Conservation (phyloP, 2,329 filamentous ascomycete genomes). For the Talaromyces atroroseus region DNA sequence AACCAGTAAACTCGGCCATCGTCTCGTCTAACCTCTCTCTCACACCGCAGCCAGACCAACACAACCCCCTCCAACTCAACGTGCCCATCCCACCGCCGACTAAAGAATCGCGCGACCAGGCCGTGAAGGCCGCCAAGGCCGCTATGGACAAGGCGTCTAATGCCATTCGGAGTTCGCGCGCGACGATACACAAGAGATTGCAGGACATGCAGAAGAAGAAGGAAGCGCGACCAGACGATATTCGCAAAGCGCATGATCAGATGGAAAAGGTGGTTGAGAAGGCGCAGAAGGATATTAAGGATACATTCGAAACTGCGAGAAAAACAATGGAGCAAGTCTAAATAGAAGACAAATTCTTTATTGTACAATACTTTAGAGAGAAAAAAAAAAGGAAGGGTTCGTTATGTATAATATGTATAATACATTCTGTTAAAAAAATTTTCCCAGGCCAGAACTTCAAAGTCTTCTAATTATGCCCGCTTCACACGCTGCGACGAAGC, state of each 20-base stretch:
- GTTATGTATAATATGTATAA: conserved; percentile 18
- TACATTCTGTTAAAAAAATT: conserved; percentile 7
- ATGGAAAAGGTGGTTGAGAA: conserved; percentile 46
- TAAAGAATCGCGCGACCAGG: conserved; percentile 41
- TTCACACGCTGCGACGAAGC: conserved; percentile 24
- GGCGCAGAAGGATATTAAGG: conserved; percentile 43
- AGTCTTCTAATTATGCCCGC: conserved; percentile 14
- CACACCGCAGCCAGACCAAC: conserved; percentile 38
- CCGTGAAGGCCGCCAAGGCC: conserved; percentile 35
- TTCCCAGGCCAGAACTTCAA: background rate
- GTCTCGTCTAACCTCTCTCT: conserved; percentile 38
- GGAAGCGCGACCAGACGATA: conserved; percentile 39
- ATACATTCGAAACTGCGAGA: conserved; percentile 38
- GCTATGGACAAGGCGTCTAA: conserved; percentile 39
- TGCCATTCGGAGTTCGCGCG: conserved; percentile 39
- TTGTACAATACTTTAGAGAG: background rate
- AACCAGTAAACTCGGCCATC: conserved; percentile 41
- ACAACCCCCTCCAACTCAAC: conserved; percentile 42
- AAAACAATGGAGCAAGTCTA: conserved; percentile 33
- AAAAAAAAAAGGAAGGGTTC: background rate
- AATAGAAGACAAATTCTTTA: background rate
- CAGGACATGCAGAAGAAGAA: conserved; percentile 42
- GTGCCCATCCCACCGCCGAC: conserved; percentile 44
- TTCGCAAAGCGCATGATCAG: conserved; percentile 41
- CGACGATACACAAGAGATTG: conserved; percentile 40